A percentile compares a stretch with the other conserved stretches of the same genome.
Conservation (phyloP, 1,284 basidiomycete species). For the Quambalaria eucalypti region DNA sequence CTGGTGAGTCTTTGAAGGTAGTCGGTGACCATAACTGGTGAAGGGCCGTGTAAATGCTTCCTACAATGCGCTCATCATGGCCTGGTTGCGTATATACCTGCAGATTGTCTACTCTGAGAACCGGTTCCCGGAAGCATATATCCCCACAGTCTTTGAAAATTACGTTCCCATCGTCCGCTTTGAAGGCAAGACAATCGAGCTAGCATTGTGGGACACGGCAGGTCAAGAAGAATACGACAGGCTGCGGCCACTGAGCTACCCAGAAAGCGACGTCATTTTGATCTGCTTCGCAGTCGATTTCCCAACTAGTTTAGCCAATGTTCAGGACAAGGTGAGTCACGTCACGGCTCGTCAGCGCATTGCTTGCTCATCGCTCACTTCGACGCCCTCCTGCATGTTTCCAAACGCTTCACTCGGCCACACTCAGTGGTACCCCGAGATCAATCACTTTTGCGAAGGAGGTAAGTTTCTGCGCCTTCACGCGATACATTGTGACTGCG, state of each 20-base stretch:
- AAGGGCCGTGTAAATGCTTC: too few species aligned
- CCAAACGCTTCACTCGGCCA: too few species aligned
- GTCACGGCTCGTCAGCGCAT: neutral
- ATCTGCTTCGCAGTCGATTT: slow-evolving; percentile 96
- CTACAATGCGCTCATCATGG: slow-evolving; percentile 2
- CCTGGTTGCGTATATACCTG: slow-evolving; percentile 3
- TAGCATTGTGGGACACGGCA: slow-evolving; percentile 95
- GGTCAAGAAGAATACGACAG: slow-evolving; percentile 98
- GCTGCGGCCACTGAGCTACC: slow-evolving; percentile 83
- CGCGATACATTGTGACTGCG: neutral
- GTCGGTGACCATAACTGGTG: too few species aligned
- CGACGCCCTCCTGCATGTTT: neutral
- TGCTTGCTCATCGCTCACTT: slow-evolving; percentile 1
- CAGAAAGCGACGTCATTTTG: slow-evolving; percentile 90
- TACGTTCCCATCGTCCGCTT: slow-evolving; percentile 74
- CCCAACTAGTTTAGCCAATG: slow-evolving; percentile 84
- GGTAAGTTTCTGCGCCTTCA: neutral
- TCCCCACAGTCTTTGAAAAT: slow-evolving; percentile 97
- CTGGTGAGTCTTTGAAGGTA: slow-evolving; percentile 29
- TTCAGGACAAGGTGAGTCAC: slow-evolving; percentile 58
- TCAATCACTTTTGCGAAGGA: slow-evolving; percentile 90
- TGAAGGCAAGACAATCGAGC: slow-evolving; percentile 81
- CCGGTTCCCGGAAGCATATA: slow-evolving; percentile 94
- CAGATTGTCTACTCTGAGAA: slow-evolving; percentile 78
- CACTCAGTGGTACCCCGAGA: slow-evolving; percentile 98